Evolutionary conservation across 2,329 filamentous ascomycete genomes (phyloP), one percentile per base, ranked within the genome.

Genomic region (Helotiales sp.): DNA sequence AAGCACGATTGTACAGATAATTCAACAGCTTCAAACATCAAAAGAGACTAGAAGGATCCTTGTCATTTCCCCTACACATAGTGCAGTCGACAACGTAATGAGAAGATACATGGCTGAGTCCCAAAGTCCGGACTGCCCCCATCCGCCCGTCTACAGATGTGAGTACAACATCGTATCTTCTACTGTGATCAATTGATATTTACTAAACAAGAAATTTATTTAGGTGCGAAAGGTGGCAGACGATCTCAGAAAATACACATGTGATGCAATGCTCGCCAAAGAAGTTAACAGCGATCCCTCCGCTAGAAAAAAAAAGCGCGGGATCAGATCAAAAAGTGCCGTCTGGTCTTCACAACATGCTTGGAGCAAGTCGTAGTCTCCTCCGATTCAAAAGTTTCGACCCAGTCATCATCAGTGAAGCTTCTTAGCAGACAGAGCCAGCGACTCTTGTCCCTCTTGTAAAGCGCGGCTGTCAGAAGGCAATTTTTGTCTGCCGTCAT

Each of bases 361-460:
- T 78, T 22, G 80, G 81, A 20, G 77, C 80, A 13, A 80, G 78
- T 0, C 73, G 83, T 0, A 81, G 81, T 0, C 69, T 84, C 3
- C 76, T 83, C 5, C 78, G 80, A 17, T 73, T 70, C 3, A 74
- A 82, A 61, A 37, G 22, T 28, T 65, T 58, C 49, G 75, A 79
- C 34, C 78, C 77, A 6, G 79, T 82, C 15, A 78, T 83, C 63
- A 75, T 84, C 4, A 81, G 83, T 63, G 81, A 84, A 73, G 82
- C 82, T 6, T 84, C 82, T 2, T 82, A 84, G 66, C 80, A 80
- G 64, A 82, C 80, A 0, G 82, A 84, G 65, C 78, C 81, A 0
- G 77, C 74, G 0, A 79, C 78, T 2, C 70, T 83, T 0, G 75
- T 82, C 0, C 80, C 79, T 2, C 74, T 82, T 2, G 76, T 80